Evolutionary conservation across 78 protist species (phyloP), one percentile per base, ranked within the genome.

Genomic region (Chrysochromulina parva): DNA sequence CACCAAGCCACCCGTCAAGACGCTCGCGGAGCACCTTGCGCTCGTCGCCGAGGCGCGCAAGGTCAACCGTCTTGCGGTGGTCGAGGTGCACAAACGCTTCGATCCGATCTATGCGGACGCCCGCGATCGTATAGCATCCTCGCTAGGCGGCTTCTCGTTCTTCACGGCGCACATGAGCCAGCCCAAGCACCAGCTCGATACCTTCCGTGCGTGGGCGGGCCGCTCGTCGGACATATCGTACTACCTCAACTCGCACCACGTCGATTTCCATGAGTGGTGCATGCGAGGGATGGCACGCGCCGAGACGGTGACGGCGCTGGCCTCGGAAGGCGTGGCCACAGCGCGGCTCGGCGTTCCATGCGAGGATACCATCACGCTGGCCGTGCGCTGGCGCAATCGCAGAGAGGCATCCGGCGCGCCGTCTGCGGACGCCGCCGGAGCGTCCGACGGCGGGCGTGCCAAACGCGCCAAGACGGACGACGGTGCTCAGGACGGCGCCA

Each of bases 1-100:
- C 2, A 94, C 96, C 24, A 94, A 94, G 90, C 96, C 96, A 1
- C 78, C 91, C 28, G 90, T 84, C 52, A 94, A 91, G 90, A 91
- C 92, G 20, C 86, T 94, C 53, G 59, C 4, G 7, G 87, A 91
- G 58, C 96, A 94, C 87, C 3, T 0, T 17, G 47, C 20, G 10
- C 94, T 94, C 5, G 65, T 28, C 26, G 76, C n/a, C 6, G 67
- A 13, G 13, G 91, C 93, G 9, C 17, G 3, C 14, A 1, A 4
- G 57, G 2, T 58, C 58, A n/a, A 28, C 17, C 81, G 71, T 19
- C 85, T 93, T 13, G 54, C 66, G 48, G 26, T 50, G 59, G 92
- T 93, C 62, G 95, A 93, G 88, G 90, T 86, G 58, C 94, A 93
- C 88, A 93, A 93, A 71, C 85, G 95, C 17, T 90, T 16, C 55